Evolutionary conservation across 2,329 filamentous ascomycete genomes (phyloP), one percentile per base, ranked within the genome.

Genomic region (Aspergillus fijiensis): DNA sequence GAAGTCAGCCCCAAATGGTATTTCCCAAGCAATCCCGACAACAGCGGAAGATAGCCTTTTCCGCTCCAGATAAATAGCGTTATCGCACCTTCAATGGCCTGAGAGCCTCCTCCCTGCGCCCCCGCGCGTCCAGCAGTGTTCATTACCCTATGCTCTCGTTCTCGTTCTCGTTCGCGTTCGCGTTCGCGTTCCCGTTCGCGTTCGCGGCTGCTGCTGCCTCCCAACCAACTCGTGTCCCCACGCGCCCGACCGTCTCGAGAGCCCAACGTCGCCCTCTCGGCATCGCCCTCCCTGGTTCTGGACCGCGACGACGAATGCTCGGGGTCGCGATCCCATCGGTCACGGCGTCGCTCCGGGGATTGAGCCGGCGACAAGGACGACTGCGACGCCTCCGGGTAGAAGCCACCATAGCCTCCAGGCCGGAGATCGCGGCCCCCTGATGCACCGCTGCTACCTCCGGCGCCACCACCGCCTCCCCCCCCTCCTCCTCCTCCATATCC

Each of bases 331-430:
- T 75, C 69, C 49, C 62, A 48, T 59, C 72, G 64, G 58, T 75
- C 74, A 53, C 71, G 71, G 33, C 67, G 68, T 27, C 70, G 68
- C 60, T 74, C 71, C 31, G 73, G 73, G 2, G 74, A 75, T 19
- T 70, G 67, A 3, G 61, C 62, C 10, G 71, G 64, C 1, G 68
- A 60, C 51, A 71, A 21, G n/a, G 69, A 63, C 14, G 72, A 62
- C 55, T 69, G 69, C 33, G 70, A 62, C 6, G 71, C 51, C 45
- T 76, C 75, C 21, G 70, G 60, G 31, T 75, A 74, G 51, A 80
- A 79, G 29, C 78, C 78, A 39, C 78, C 78, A 59, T 80, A 80
- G 25, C 78, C 79, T 49, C 78, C 78, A 2, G 76, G 69, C 23
- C 78, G 75, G 51, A 70, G 74, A 21, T 75, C 76, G 39, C 16